Evolutionary conservation across 148 eudicot species (phyloP), one percentile per base, ranked within the genome.

Genomic region (Chenopodium quinoa): DNA sequence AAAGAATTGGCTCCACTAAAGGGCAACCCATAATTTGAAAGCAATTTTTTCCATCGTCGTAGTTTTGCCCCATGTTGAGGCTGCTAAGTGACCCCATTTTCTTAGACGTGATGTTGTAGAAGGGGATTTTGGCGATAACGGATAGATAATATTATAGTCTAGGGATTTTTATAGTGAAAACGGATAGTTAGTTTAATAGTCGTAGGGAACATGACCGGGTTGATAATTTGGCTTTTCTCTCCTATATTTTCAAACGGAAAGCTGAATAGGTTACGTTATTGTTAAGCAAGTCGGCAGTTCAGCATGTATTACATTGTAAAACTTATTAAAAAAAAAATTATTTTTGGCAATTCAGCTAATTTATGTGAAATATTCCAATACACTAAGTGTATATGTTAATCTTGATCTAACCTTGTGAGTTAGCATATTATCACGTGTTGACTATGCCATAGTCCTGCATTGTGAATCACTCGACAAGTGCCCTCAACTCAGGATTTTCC

Each of bases 1-100:
- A 82, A 74, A 76, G 90, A 85, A 81, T 83, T 78, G 46, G 72
- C 76, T 82, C 88, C 89, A 75, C 54, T 85, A 4, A 85, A 85
- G 70, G 84, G 71, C 50, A 87, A 75, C 64, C 84, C 86, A 4
- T 87, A 83, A 89, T 66, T 78, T n/a, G 29, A 19, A 75, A 16
- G 37, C 46, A 0, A 19, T 60, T 14, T 64, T 76, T 62, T 46
- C 46, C 17, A 14, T 73, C 68, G 23, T 10, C 47, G 44, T 70
- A 71, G 29, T 75, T 76, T 44, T 27, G 72, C 56, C 32, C 82
- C 52, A 25, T 56, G 56, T 67, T 44, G 29, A 73, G 67, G 75
- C 72, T 75, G 62, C 74, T 27, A 19, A 75, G 40, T 25, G 50
- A 71, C 74, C 77, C 58, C 77, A 46, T 47, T 1, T 23, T 82